Percentiles rank a stretch among this genome's conserved stretches.
These are phyloP conservation scores for Lizanozyma gosingica DNA, from an alignment of 1,139 yeast species.

Conservation along the genomic window DNA sequence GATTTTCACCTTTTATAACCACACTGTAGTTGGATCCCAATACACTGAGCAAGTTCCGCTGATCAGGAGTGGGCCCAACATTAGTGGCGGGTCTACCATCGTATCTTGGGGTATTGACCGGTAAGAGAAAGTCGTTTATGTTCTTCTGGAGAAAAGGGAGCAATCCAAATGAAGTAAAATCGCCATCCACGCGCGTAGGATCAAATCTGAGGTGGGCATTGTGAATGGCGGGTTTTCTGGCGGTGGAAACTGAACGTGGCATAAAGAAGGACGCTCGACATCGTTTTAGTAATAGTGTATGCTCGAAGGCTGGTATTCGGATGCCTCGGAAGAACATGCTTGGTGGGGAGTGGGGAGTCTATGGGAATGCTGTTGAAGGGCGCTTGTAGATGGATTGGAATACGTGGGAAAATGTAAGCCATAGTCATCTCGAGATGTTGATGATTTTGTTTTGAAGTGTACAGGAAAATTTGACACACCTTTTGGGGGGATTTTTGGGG, in stretches of 20 bases:
- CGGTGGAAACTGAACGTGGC: background rate
- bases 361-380: no score
- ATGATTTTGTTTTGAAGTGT: no score
- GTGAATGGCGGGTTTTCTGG: background rate
- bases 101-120: constrained; percentile 1
- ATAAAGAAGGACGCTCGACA: no score
- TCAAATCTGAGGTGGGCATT: constrained; percentile 8
- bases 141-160: constrained; percentile 21
- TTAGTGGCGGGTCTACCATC: constrained; percentile 9
- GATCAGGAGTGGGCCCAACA: constrained; percentile 17
- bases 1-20: constrained; percentile 11
- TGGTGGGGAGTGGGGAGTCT: no score
- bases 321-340: no score
- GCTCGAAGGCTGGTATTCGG: no score
- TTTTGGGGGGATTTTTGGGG: background rate
- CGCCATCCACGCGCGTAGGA: constrained; percentile 9
- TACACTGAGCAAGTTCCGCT: constrained; percentile 14
- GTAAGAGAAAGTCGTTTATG: constrained; percentile 11
- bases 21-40: constrained; percentile 14
- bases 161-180: constrained; percentile 18
- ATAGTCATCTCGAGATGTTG: no score
- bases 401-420: no score
- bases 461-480: background rate
- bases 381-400: no score
- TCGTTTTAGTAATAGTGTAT: no score